Percentiles rank a stretch among this genome's conserved stretches.
These are phyloP conservation scores for Trypanosoma congolense DNA, from an alignment of 208 protist species.

Conservation along the genomic window DNA sequence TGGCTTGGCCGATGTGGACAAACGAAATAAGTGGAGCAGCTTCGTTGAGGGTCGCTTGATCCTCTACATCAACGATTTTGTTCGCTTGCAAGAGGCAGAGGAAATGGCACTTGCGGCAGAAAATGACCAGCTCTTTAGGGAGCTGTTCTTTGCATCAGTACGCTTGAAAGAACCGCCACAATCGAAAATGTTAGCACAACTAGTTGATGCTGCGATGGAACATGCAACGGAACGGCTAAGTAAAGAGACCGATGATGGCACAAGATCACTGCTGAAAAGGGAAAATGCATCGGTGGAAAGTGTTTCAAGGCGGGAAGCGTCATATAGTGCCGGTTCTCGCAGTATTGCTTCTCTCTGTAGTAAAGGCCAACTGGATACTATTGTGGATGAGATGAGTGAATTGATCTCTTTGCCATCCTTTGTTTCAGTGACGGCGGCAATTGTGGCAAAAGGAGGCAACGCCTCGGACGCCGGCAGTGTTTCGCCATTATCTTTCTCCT, in stretches of 20 bases:
- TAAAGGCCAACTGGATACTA: background rate
- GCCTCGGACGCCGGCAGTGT: background rate
- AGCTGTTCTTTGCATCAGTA: conserved; percentile 40
- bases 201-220: conserved; percentile 29
- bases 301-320: background rate
- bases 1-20: conserved; percentile 33
- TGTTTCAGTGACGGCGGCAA: conserved; percentile 1
- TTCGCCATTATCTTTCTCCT: background rate
- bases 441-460: background rate
- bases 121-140: conserved; percentile 47
- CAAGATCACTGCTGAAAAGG: background rate
- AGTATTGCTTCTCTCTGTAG: background rate
- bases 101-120: conserved; percentile 42
- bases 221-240: background rate
- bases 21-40: conserved; percentile 28
- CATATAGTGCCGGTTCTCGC: background rate
- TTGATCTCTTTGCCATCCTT: conserved; percentile 15
- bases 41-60: conserved; percentile 39
- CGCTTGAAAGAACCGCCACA: conserved; percentile 44
- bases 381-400: background rate
- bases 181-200: conserved; percentile 20
- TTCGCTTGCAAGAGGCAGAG: conserved; percentile 32
- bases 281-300: background rate
- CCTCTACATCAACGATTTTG: conserved; percentile 43
- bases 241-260: background rate